phyloP scores from a whole-genome alignment of 2,329 filamentous ascomycete species.

The Ophiocordyceps unilateralis region DNA sequence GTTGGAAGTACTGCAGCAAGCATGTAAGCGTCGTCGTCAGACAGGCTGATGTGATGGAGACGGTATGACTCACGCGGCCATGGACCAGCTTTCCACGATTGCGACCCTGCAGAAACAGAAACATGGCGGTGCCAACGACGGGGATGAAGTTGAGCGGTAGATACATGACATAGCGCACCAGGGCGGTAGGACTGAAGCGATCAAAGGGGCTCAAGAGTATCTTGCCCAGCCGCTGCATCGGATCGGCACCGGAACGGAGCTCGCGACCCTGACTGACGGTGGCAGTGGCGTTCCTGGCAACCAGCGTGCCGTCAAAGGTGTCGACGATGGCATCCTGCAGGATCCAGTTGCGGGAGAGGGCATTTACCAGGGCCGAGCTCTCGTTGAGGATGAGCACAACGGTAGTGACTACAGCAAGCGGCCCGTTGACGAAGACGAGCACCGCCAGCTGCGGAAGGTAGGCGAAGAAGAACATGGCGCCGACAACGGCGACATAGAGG shows the following conservation, averaged over 20 bases:
- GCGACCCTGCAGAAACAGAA: conserved; percentile 59
- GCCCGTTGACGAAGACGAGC: conserved; percentile 71
- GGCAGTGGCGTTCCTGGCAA: conserved; percentile 30
- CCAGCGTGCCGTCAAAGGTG: conserved; percentile 64
- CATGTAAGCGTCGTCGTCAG: not conserved
- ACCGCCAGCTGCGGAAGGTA: conserved; percentile 74
- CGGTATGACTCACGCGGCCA: conserved; percentile 26
- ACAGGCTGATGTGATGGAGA: not conserved
- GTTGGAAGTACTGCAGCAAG: conserved; percentile 63
- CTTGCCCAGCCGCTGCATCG: conserved; percentile 38
- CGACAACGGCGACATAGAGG: conserved; percentile 55
- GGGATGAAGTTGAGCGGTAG: conserved; percentile 88
- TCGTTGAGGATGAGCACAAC: conserved; percentile 49
- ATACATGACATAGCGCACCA: conserved; percentile 70
- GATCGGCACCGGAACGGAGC: conserved; percentile 43
- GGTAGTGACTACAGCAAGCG: conserved; percentile 57
- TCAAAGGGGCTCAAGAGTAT: conserved; percentile 39
- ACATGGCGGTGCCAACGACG: conserved; percentile 66
- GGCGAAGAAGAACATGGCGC: conserved; percentile 72
- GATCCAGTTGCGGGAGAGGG: conserved; percentile 50
- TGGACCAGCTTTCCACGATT: conserved; percentile 32
- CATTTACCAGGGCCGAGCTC: conserved; percentile 39
- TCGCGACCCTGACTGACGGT: conserved; percentile 63
- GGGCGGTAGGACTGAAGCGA: conserved; percentile 38
- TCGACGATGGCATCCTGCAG: conserved; percentile 72